Conservation (phyloP, 1,139 yeast genomes). For the Lodderomyces jiufengensis region DNA sequence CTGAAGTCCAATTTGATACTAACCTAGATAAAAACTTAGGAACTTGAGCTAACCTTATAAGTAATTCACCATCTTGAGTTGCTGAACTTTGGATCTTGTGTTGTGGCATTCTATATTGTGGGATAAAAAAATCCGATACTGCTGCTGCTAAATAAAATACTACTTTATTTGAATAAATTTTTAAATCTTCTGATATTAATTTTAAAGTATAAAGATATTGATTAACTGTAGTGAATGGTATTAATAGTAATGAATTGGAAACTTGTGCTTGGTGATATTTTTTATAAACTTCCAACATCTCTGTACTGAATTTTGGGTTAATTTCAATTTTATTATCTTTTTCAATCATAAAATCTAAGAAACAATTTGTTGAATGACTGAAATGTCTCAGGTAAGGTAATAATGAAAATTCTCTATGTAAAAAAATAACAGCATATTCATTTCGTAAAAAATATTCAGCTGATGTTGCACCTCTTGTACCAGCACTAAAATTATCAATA, state of each 20-base stretch:
- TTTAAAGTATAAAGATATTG: constrained; percentile 86
- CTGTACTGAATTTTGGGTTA: constrained; percentile 55
- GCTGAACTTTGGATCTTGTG: constrained; percentile 84
- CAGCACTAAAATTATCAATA: constrained; percentile 95
- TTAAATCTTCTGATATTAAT: constrained; percentile 58
- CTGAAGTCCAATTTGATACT: constrained; percentile 93
- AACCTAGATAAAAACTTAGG: constrained; percentile 87
- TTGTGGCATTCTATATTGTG: constrained; percentile 78
- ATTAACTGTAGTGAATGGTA: constrained; percentile 93
- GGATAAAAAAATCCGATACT: constrained; percentile 92
- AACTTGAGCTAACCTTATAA: constrained; percentile 88
- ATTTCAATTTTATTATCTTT: constrained; percentile 53
- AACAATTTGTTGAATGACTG: constrained; percentile 79
- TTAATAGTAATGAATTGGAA: constrained; percentile 56
- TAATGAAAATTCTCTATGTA: constrained; percentile 88
- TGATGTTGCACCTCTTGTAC: constrained; percentile 94
- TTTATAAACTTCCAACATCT: constrained; percentile 62
- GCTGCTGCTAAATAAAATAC: constrained; percentile 94
- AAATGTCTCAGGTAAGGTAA: constrained; percentile 89
- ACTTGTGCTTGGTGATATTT: constrained; percentile 61
- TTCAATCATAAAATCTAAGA: constrained; percentile 76
- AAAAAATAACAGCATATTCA: constrained; percentile 87
- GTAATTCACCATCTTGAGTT: constrained; percentile 62
- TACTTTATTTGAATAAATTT: constrained; percentile 51
- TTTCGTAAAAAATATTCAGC: constrained; percentile 85